A percentile compares a stretch with the other conserved stretches of the same genome.
phyloP scores from a whole-genome alignment of 371 early-diverging fungal genomes.

The Actinomortierella wolfii region DNA sequence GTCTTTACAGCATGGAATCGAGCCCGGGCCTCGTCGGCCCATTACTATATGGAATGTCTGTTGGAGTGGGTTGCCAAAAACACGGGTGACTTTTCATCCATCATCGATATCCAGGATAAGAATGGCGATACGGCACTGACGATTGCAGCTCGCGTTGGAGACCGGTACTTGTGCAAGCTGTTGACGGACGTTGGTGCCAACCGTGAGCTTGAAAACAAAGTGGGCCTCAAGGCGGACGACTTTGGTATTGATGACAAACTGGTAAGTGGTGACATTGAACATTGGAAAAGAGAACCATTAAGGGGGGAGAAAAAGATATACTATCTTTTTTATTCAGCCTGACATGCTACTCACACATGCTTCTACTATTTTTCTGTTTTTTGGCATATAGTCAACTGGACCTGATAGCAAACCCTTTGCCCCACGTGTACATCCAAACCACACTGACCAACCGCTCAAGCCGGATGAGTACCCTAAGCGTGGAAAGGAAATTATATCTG shows the following conservation, averaged over 20 bases:
- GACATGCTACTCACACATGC: too few relatives aligned
- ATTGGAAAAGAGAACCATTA: background rate
- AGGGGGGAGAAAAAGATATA: too few relatives aligned
- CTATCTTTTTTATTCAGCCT: too few relatives aligned
- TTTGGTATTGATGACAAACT: constrained; percentile 51
- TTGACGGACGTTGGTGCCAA: constrained; percentile 84
- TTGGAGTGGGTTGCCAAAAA: constrained; percentile 52
- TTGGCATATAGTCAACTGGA: background rate
- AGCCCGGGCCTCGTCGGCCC: constrained; percentile 65
- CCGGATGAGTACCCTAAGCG: constrained; percentile 46
- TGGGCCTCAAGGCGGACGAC: constrained; percentile 70
- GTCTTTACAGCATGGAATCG: constrained; percentile 65
- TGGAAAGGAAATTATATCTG: constrained; percentile 58
- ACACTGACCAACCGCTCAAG: too few relatives aligned
- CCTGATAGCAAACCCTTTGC: too few relatives aligned
- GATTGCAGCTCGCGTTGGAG: constrained; percentile 82
- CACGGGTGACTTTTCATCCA: constrained; percentile 56
- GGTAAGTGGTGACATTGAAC: constrained; percentile 18
- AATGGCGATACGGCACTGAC: constrained; percentile 92
- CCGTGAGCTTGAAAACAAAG: constrained; percentile 67
- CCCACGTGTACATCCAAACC: too few relatives aligned
- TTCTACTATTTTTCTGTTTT: background rate
- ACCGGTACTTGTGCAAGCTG: constrained; percentile 65
- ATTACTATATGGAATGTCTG: constrained; percentile 80
- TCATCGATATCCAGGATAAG: constrained; percentile 74